Base-by-base conservation (phyloP, 768 basidiomycete genomes). In the Leccinum variicolor region DNA sequence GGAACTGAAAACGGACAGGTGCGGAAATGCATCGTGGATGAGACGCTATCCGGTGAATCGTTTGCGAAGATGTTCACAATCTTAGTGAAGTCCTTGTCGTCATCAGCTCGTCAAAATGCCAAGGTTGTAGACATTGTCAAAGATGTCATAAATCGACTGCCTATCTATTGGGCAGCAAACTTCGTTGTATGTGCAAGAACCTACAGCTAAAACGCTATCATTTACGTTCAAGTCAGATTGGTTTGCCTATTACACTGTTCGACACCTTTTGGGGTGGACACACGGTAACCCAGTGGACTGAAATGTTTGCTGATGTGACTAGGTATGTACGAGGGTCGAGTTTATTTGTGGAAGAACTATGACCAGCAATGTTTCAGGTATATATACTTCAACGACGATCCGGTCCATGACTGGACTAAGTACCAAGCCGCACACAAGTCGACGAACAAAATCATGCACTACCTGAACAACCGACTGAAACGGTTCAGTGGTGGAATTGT, bases 111-210 rank as follows among this genome's bases (percentile, higher is more conserved):
- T 14, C 6, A 11, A 9, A 7, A 50, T 9, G 52, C 45, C 46
- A 71, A 60, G 31, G 75, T 69, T 51, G 67, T 90, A n/a, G 86
- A 91, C 65, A 77, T 90, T 43, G 80, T 90, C 7, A 75, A 75
- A 46, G 85, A 90, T 62, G 87, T 90, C 14, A 79, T 87, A 64
- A 86, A 90, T 60, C 66, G 79, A 25, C 58, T 87, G 41, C 83
- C 88, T 0, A 69, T 86, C 6, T 76, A 81, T 57, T 90, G 85
- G 86, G 75, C 85, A 28, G 79, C 79, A 11, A 74, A 80, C 33
- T 66, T 81, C 53, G 72, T 88, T 55, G 88, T 89, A 57, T 62
- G 85, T 61, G 2, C 8, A 8, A n/a, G 33, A 5, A 15, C 34
- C 33, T 45, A 21, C 31, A 4, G 6, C 31, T 21, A 11, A 23